Percentiles rank a stretch among this genome's conserved stretches.
Conservation (phyloP, 2,329 filamentous ascomycete species). For the Acrodontium crateriforme region DNA sequence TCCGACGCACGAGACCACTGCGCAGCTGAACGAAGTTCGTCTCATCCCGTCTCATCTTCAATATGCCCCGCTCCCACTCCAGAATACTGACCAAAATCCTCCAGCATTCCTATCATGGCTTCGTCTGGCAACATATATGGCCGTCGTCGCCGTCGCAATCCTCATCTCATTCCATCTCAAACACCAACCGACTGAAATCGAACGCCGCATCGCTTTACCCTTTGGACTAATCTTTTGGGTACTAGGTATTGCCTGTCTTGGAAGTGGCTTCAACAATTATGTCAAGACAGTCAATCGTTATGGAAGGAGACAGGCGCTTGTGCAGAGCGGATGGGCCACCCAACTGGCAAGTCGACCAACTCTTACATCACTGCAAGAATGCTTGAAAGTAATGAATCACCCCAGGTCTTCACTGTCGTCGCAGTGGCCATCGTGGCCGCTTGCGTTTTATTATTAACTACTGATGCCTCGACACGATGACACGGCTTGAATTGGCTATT, state of each 20-base stretch:
- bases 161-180: constrained; percentile 88
- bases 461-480: too few relatives aligned
- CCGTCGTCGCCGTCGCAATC: constrained; percentile 78
- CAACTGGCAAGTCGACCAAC: constrained; percentile 51
- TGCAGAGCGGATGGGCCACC: constrained; percentile 89
- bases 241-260: constrained; percentile 62
- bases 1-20: constrained; percentile 68
- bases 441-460: constrained; percentile 47
- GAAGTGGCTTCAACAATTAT: constrained; percentile 73
- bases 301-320: constrained; percentile 61
- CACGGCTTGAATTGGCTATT: too few relatives aligned
- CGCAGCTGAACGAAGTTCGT: constrained; percentile 56
- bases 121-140: constrained; percentile 77
- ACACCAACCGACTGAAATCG: constrained; percentile 51
- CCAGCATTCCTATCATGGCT: constrained; percentile 75
- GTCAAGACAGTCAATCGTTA: constrained; percentile 73
- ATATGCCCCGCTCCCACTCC: neutral
- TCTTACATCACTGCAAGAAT: constrained; percentile 5
- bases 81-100: neutral
- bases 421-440: constrained; percentile 51
- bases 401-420: constrained; percentile 50
- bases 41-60: constrained; percentile 26
- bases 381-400: constrained; percentile 2
- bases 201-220: constrained; percentile 65
- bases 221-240: constrained; percentile 82